phyloP scores from a whole-genome alignment of 148 eudicot species.

The Mesembryanthemum crystallinum region DNA sequence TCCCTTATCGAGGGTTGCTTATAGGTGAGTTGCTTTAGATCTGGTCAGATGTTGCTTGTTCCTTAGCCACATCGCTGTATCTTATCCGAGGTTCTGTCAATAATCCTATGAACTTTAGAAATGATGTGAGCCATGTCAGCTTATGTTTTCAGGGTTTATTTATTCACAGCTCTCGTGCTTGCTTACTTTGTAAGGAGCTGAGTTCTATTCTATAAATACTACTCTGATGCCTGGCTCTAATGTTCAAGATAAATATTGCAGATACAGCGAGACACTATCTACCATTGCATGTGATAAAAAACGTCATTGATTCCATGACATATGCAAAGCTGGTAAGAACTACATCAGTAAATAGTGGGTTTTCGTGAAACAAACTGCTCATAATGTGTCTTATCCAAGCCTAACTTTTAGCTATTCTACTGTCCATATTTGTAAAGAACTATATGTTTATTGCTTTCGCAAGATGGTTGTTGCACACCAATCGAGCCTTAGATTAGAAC shows the following conservation, averaged over 20 bases:
- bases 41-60: neutral
- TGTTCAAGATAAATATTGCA: conserved; percentile 32
- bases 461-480: neutral
- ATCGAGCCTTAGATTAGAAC: neutral
- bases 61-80: neutral
- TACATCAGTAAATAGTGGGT: neutral
- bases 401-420: neutral
- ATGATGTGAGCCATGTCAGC: neutral
- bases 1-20: conserved; percentile 80
- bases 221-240: conserved; percentile 7
- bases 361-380: neutral
- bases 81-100: neutral
- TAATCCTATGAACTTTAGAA: neutral
- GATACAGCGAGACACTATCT: conserved; percentile 90
- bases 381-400: neutral
- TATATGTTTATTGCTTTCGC: neutral
- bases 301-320: conserved; percentile 89
- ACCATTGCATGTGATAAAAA: conserved; percentile 71
- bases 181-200: neutral
- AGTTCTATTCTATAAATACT: neutral
- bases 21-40: conserved; percentile 49
- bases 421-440: neutral
- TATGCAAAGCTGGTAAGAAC: conserved; percentile 82
- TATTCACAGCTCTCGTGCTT: neutral
- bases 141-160: neutral